Conservation (phyloP, 805 yeast genomes). For the Yarrowia hollandica region DNA sequence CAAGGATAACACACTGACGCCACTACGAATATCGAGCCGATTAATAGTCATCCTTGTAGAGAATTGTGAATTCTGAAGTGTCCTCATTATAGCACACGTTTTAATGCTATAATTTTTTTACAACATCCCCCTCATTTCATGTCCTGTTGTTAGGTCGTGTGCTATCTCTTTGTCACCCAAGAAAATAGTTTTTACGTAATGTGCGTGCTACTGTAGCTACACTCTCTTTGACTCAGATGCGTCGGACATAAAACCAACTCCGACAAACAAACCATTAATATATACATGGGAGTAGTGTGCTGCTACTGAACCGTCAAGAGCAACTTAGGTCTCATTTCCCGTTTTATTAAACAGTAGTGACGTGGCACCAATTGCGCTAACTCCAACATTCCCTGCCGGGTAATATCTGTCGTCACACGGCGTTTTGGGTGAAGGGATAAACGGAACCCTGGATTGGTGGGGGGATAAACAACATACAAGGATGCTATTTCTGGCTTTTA, state of each 20-base stretch:
- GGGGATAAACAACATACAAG: constrained; percentile 20
- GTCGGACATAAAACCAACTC: constrained; percentile 13
- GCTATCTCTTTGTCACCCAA: not conserved
- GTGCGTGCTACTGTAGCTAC: constrained; percentile 6
- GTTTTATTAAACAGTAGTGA: not conserved
- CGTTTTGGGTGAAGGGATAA: constrained; percentile 5
- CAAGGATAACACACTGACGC: too few species aligned
- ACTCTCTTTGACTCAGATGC: constrained; percentile 15
- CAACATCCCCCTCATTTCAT: too few species aligned
- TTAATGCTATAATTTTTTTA: too few species aligned
- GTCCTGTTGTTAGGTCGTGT: not conserved
- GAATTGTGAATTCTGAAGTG: too few species aligned
- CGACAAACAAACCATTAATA: not conserved
- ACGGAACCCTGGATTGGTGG: constrained; percentile 14
- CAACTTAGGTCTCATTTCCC: not conserved
- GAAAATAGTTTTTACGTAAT: not conserved
- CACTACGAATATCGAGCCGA: too few species aligned
- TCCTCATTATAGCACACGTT: too few species aligned
- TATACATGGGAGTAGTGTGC: not conserved
- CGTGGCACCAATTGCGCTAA: constrained; percentile 9
- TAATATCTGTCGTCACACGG: constrained; percentile 6
- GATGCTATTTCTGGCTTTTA: constrained; percentile 10
- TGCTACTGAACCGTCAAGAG: not conserved
- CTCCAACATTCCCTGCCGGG: constrained; percentile 21
- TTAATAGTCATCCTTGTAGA: too few species aligned